Evolutionary conservation across 75 land plant genomes (phyloP).

Genomic region (Selaginella moellendorffii): DNA sequence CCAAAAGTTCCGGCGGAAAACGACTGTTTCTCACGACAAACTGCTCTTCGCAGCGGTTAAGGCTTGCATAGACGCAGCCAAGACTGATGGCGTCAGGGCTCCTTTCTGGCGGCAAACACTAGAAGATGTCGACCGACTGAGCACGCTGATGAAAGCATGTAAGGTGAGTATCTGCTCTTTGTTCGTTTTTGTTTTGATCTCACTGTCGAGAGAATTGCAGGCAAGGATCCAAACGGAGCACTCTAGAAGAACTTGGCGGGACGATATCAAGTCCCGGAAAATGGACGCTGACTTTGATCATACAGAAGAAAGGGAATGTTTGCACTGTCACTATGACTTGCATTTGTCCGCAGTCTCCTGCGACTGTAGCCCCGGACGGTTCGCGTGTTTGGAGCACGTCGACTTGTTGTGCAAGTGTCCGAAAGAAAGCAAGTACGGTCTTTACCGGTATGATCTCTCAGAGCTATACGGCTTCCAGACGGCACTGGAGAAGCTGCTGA

Average conservation of each 20-base stretch:
- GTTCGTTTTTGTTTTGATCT: not conserved
- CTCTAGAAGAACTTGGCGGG: conserved; percentile 32
- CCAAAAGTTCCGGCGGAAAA: conserved; percentile 56
- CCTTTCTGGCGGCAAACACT: not conserved
- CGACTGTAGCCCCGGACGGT: conserved; percentile 52
- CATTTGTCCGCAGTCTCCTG: conserved; percentile 69
- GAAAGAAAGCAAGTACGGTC: conserved; percentile 23
- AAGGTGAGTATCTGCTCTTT: not conserved
- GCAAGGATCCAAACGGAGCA: conserved; percentile 46
- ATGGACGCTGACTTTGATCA: conserved; percentile 56
- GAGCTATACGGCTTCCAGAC: conserved; percentile 42
- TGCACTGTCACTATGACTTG: conserved; percentile 66
- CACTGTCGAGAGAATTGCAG: conserved; percentile 17
- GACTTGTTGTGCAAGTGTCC: conserved; percentile 32
- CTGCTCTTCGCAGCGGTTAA: conserved; percentile 45
- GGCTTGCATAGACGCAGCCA: conserved; percentile 21
- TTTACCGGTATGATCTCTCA: conserved; percentile 47
- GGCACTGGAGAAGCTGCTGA: conserved; percentile 44
- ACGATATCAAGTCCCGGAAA: conserved; percentile 17
- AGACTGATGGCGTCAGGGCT: not conserved
- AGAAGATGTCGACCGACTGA: not conserved
- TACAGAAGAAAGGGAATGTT: conserved; percentile 61
- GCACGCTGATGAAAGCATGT: not conserved
- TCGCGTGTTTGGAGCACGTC: conserved; percentile 62
- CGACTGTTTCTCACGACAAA: conserved; percentile 89